Base-by-base conservation (phyloP, 768 basidiomycete genomes). In the button mushroom (Agaricus bisporus) region DNA sequence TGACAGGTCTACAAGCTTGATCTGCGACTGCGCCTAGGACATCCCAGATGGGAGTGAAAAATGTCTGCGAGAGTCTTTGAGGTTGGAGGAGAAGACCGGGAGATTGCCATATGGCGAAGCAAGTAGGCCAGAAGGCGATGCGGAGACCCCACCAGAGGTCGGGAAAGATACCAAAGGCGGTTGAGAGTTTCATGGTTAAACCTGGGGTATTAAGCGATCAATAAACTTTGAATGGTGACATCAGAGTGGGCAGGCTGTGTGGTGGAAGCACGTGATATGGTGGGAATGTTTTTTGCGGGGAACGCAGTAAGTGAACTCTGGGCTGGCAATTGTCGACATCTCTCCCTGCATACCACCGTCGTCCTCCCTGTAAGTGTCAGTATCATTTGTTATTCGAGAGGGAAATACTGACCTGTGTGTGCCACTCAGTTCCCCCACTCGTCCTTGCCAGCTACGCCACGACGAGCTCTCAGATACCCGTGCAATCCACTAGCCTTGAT, bases 1-100 rank as follows among this genome's bases (percentile, higher is more conserved):
- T 86, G 1, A 70, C 59, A 0, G 64, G 58, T 7, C 67, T 68
- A 0, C 64, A 67, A 47, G 65, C 68, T 42, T 69, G 68, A 58
- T 89, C 83, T 0, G 74, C 66, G 0, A 69, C 72, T 15, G 71
- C 49, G 3, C 76, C 81, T 58, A 82, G 80, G 2, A 60, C 54
- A 0, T 59, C 56, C 86, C 85, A 88, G 1, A 86, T 70, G 37
- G 78, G 62, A 4, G 73, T 65, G 75, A 86, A 83, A 64, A 86
- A 83, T 25, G 79, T 59, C 26, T 69, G 71, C 2, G 82, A 82
- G 32, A 86, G 45, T 3, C 64, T 64, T 1, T 44, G 36, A 0
- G 82, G 82, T 1, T 62, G 63, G 9, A 83, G 55, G 20, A 85
- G 60, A 4, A 86, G 60, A 0, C 61, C 61, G 0, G 85, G 86